A percentile compares a stretch with the other conserved stretches of the same genome.
Evolutionary conservation across 345 rosid species (phyloP).

Genomic region (Camelina sativa): DNA sequence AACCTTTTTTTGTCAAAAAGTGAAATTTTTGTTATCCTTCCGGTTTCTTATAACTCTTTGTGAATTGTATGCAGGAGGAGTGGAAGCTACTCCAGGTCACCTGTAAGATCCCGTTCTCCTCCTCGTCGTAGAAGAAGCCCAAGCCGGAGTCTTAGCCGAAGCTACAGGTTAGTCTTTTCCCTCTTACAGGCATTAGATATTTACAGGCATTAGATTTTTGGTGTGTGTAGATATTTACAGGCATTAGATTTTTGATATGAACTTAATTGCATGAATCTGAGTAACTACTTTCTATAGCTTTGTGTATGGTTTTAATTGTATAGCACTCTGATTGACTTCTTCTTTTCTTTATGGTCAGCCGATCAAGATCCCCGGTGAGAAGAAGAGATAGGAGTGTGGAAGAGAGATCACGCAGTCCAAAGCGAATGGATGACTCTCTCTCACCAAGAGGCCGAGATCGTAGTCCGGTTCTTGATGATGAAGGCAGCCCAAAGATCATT

Average conservation of each 20-base stretch:
- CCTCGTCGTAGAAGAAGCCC: conserved; percentile 82
- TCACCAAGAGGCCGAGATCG: conserved; percentile 63
- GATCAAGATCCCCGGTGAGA: conserved; percentile 77
- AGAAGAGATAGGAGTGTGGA: conserved; percentile 55
- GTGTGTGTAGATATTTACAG: not conserved
- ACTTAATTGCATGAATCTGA: not conserved
- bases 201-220: not conserved
- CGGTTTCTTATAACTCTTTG: conserved; percentile 1
- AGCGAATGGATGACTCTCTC: conserved; percentile 46
- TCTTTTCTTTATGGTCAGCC: conserved; percentile 47
- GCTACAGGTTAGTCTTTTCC: conserved; percentile 60
- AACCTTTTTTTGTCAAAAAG: not conserved
- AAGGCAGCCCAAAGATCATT: conserved; percentile 52
- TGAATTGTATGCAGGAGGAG: conserved; percentile 49
- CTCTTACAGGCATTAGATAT: not conserved
- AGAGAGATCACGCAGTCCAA: conserved; percentile 55
- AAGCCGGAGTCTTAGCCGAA: conserved; percentile 77
- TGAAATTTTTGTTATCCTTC: not conserved
- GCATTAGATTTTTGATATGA: not conserved
- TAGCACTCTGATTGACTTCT: conserved; percentile 2
- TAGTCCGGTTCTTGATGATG: conserved; percentile 61
- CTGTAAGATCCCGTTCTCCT: conserved; percentile 59
- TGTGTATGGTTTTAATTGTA: not conserved
- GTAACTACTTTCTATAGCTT: conserved; percentile 10
- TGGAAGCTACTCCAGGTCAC: conserved; percentile 76